Evolutionary conservation across 768 basidiomycete species (phyloP).

Genomic region (Ephemerocybe angulata): DNA sequence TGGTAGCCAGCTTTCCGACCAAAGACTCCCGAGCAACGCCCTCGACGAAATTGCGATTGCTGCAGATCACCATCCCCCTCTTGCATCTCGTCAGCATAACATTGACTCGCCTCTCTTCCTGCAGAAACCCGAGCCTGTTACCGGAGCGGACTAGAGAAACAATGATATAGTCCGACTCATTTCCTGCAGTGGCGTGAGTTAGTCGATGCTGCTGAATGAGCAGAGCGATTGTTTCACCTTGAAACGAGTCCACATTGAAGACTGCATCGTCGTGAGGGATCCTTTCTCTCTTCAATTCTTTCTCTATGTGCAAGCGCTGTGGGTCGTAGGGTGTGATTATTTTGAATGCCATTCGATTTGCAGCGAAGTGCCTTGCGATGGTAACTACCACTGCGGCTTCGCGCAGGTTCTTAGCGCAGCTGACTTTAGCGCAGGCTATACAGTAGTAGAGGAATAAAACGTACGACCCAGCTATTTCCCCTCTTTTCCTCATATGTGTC

Average conservation of each 20-base stretch:
- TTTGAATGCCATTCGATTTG: constrained; percentile 38
- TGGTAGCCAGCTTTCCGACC: constrained; percentile 32
- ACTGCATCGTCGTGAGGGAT: constrained; percentile 57
- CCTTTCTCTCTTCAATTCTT: constrained; percentile 38
- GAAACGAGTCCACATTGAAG: constrained; percentile 78
- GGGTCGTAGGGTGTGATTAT: constrained; percentile 78
- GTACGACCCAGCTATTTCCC: constrained; percentile 38
- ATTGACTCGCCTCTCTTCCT: constrained; percentile 57
- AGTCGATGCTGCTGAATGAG: no score
- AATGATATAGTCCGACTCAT: constrained; percentile 52
- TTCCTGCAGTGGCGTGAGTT: no score
- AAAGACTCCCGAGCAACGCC: constrained; percentile 29
- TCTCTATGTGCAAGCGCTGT: constrained; percentile 55
- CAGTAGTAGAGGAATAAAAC: no score
- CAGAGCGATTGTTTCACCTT: no score
- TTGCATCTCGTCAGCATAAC: constrained; percentile 76
- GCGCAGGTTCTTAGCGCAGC: constrained; percentile 42
- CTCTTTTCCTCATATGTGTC: no score
- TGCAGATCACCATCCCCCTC: constrained; percentile 61
- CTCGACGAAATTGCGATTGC: constrained; percentile 50
- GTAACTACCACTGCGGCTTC: constrained; percentile 47
- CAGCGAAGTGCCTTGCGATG: constrained; percentile 42
- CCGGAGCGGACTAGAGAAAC: constrained; percentile 15
- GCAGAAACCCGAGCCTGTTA: constrained; percentile 48
- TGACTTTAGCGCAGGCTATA: constrained; percentile 3